Conservation (phyloP, 345 rosid species). For the Corchorus olitorius region DNA sequence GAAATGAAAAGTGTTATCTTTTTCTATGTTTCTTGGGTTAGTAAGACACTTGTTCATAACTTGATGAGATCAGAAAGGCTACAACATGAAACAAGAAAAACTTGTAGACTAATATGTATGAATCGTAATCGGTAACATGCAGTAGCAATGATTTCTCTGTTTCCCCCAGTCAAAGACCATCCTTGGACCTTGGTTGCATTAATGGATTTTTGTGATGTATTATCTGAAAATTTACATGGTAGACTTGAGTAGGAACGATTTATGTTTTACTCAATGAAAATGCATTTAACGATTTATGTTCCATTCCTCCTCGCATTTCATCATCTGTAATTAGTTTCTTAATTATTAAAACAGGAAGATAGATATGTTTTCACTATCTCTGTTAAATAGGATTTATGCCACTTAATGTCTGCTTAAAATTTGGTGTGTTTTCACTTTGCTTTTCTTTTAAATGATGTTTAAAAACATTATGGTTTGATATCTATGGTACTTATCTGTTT, state of each 20-base stretch:
- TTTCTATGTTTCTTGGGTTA: slow-evolving; percentile 5
- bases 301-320: neutral
- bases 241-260: neutral
- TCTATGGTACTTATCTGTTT: slow-evolving; percentile 15
- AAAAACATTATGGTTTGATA: slow-evolving; percentile 3
- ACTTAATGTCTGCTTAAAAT: slow-evolving; percentile 1
- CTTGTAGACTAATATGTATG: neutral
- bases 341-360: neutral
- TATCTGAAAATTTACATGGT: neutral
- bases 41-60: neutral
- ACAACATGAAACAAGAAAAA: slow-evolving; percentile 6
- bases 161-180: neutral
- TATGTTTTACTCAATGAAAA: neutral
- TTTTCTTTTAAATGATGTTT: slow-evolving; percentile 18
- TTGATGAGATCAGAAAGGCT: slow-evolving; percentile 1
- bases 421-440: neutral
- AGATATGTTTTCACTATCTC: neutral
- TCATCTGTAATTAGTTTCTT: neutral
- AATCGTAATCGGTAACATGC: neutral
- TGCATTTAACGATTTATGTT: neutral
- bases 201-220: neutral
- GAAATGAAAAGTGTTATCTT: slow-evolving; percentile 9
- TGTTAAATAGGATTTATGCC: slow-evolving; percentile 6
- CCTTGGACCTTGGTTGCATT: neutral
- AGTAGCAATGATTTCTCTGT: neutral